Conservation (phyloP, 305 asterid species). For the Andrographis paniculata region DNA sequence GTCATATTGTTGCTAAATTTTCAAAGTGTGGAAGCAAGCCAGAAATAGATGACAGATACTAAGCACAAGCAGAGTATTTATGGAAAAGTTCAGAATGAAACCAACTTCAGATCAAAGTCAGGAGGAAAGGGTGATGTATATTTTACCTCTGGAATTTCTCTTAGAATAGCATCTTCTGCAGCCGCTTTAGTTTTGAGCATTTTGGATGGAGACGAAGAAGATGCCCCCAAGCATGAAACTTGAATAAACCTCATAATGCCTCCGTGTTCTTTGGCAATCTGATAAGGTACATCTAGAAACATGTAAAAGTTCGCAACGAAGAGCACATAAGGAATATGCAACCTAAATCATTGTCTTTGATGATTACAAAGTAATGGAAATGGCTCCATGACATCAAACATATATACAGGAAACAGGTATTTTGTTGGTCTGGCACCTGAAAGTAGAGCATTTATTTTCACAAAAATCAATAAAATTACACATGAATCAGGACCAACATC, state of each 20-base stretch:
- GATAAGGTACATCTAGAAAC: background rate
- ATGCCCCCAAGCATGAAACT: conserved; percentile 87
- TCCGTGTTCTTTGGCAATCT: conserved; percentile 97
- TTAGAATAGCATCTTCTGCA: conserved; percentile 78
- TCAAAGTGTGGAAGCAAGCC: background rate
- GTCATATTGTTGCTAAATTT: background rate
- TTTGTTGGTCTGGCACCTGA: too few species aligned
- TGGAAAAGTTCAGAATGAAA: too few species aligned
- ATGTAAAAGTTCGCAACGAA: too few species aligned
- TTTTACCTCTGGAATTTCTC: conserved; percentile 68
- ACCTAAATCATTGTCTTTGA: background rate
- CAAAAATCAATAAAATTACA: too few species aligned
- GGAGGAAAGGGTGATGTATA: background rate
- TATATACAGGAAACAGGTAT: too few species aligned
- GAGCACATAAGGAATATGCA: background rate
- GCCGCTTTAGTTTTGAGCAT: conserved; percentile 91
- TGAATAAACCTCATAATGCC: conserved; percentile 92
- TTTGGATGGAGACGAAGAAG: conserved; percentile 70
- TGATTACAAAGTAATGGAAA: too few species aligned
- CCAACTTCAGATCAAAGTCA: background rate
- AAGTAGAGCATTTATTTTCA: too few species aligned
- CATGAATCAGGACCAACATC: too few species aligned
- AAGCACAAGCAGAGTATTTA: background rate
- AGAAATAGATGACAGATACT: too few species aligned
- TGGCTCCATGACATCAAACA: too few species aligned